Base-by-base conservation (phyloP, 805 yeast species). In the Teunomyces lycoperdinae region DNA sequence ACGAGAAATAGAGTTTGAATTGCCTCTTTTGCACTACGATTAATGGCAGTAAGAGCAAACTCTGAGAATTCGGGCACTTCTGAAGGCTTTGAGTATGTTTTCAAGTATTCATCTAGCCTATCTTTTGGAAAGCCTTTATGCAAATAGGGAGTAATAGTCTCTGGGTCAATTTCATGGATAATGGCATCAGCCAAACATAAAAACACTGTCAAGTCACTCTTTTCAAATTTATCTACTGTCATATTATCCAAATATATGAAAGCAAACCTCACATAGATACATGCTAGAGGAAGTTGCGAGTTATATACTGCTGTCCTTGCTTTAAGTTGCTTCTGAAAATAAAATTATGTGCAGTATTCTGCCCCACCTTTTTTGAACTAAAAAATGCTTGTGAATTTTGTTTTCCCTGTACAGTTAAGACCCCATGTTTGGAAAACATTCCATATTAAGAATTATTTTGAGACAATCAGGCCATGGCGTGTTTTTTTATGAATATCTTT, bases 131-230 rank as follows among this genome's bases (percentile, higher is more conserved):
- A 62, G n/a, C 50, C 51, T 2, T 55, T 53, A 32, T 56, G 55
- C 24, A 71, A 53, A 40, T 50, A 56, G 1, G 66, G 64, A 36
- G 50, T 57, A 27, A 71, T 52, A 11, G 44, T 46, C 1, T 63
- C 66, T 3, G 69, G 63, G 3, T 62, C 49, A 1, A 67, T 58
- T 24, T 67, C 71, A 46, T 64, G 70, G 46, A 70, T 45, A 13
- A 70, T 44, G 4, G 67, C 73, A 55, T 73, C 78, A 4, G 69
- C 58, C 34, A 71, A 50, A 10, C 58, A 52, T 17, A 63, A 47
- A 29, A 70, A 55, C 10, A 62, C 54, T 7, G 62, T 27, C 34
- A 40, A 40, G n/a, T 38, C 41, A 13, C 26, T 26, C 30, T 26
- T 10, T 14, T 24, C 30, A 26, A 38, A 20, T 11, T 38, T 26